A percentile compares a stretch with the other conserved stretches of the same genome.
Conservation (phyloP, 345 rosid species). For the Heritiera littoralis region DNA sequence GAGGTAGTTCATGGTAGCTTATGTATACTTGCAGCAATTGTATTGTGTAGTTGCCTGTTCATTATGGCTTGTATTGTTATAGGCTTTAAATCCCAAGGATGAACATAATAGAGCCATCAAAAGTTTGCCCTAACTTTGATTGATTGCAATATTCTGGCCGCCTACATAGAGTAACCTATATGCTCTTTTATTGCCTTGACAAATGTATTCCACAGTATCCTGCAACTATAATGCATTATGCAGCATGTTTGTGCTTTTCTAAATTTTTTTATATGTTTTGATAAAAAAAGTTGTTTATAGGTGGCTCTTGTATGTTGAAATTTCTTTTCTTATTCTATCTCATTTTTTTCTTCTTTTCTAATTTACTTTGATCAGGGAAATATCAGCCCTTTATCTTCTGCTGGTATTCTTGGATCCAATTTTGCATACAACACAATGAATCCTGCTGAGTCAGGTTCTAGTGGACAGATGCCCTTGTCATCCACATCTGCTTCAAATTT, state of each 20-base stretch:
- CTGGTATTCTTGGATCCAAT: slow-evolving; percentile 47
- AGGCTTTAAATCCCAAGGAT: neutral
- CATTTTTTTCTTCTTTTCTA: neutral
- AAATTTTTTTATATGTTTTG: neutral
- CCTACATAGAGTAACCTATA: neutral
- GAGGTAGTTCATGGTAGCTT: neutral
- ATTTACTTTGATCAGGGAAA: slow-evolving; percentile 40
- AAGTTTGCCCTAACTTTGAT: neutral
- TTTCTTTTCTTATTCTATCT: neutral
- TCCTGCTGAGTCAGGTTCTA: slow-evolving; percentile 52
- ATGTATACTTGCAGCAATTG: neutral
- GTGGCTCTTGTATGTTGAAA: neutral
- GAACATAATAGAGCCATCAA: neutral
- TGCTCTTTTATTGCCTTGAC: too few relatives aligned
- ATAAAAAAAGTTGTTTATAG: neutral
- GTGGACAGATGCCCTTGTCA: slow-evolving; percentile 41
- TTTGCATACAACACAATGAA: slow-evolving; percentile 43
- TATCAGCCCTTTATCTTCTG: slow-evolving; percentile 38
- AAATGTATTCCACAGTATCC: neutral
- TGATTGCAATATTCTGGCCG: neutral
- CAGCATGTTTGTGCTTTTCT: neutral
- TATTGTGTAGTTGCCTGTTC: neutral
- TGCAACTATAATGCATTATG: neutral
- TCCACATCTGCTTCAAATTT: slow-evolving; percentile 37
- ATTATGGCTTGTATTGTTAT: neutral